A percentile compares a stretch with the other conserved stretches of the same genome.
Evolutionary conservation across 441 rosid genomes (phyloP).

Genomic region (Gossypium laxum): DNA sequence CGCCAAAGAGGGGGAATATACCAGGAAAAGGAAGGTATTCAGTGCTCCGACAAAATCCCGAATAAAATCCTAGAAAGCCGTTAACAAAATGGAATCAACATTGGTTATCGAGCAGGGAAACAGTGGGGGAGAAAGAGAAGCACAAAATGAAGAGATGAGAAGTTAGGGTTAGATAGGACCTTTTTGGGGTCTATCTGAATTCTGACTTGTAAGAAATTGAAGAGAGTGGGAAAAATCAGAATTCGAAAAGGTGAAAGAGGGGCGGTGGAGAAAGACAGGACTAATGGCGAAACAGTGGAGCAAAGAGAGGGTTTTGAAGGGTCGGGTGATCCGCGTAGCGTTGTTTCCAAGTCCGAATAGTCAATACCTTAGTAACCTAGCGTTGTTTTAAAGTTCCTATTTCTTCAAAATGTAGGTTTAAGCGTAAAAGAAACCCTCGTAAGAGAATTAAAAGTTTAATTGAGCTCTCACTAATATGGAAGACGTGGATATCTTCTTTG

Average conservation of each 20-base stretch:
- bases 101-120: not conserved
- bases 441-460: too few relatives aligned
- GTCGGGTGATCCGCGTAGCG: conserved; percentile 19
- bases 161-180: conserved; percentile 4
- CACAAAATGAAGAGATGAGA: not conserved
- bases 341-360: not conserved
- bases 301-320: not conserved
- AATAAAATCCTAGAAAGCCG: conserved; percentile 15
- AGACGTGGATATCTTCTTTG: too few relatives aligned
- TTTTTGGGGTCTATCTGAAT: conserved; percentile 5
- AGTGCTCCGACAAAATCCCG: not conserved
- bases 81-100: not conserved
- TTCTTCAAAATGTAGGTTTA: not conserved
- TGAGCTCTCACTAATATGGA: too few relatives aligned
- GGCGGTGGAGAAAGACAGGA: not conserved
- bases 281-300: not conserved
- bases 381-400: conserved; percentile 9
- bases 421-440: not conserved
- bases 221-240: not conserved
- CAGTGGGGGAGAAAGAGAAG: not conserved
- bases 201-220: not conserved
- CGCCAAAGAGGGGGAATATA: not conserved
- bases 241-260: not conserved
- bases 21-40: not conserved
- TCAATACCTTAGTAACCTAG: not conserved